Evolutionary conservation across 2,329 filamentous ascomycete species (phyloP), one percentile per base, ranked within the genome.

Genomic region (Alternaria angustiovoidea): DNA sequence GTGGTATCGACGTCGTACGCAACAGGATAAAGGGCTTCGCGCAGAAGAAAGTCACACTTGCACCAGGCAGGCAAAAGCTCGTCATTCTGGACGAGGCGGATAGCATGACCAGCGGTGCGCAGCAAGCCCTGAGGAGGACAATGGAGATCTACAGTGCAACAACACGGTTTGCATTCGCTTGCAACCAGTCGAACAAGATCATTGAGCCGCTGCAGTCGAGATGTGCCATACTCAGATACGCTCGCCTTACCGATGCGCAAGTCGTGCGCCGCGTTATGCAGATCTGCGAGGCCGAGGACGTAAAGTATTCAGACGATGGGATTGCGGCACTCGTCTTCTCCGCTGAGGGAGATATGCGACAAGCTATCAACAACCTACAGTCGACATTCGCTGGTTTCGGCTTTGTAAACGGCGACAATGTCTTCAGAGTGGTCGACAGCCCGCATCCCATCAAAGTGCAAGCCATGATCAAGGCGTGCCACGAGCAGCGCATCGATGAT

Each of bases 71-170:
- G 55, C 95, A 99, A 79, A 99, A 99, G 83, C 84, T 99, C 51
- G 93, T 99, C 51, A 98, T 99, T 68, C 88, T 99, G 58, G 95
- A 99, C 79, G 95, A 99, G 83, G 95, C 95, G 60, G 95, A 99
- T 57, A 88, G 86, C 74, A 99, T 99, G 95, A 99, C 95, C 1
- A 91, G 91, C 24, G 95, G 95, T 54, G 95, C 95, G 2, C 95
- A 99, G 78, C 95, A 98, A 81, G 95, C 95, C 20, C 86, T 99
- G 36, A 88, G 95, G 68, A 86, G 95, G 64, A 99, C 95, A 0
- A 99, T 99, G 95, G 95, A 99, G 79, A 99, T 98, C 52, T 98
- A 98, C 82, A 96, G 93, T 42, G 90, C 93, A 64, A 99, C 95
- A 2, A 99, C 95, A 2, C 88, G 95, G 59, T 99, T 99, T 75